Percentiles rank a stretch among this genome's conserved stretches.
Evolutionary conservation across 1,139 yeast species (phyloP).

Genomic region (Blastobotrys arbuscula): DNA sequence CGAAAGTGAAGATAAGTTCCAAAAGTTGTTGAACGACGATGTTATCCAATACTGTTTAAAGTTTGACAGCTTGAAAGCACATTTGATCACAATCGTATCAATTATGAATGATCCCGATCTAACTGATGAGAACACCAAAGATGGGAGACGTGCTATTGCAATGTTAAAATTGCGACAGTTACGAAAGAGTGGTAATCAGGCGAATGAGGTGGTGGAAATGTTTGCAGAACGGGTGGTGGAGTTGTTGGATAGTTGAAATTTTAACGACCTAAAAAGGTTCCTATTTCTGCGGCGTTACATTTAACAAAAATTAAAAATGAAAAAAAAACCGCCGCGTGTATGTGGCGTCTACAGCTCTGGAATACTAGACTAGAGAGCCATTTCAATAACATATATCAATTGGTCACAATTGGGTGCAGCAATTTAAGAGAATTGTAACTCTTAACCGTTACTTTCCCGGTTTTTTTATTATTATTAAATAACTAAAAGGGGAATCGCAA

Average conservation of each 20-base stretch:
- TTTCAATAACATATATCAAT: no score
- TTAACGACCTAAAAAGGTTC: neutral
- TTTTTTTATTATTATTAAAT: no score
- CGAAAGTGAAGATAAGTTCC: neutral
- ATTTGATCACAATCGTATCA: slow-evolving; percentile 44
- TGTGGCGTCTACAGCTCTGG: no score
- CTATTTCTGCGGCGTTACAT: no score
- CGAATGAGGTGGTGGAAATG: slow-evolving; percentile 61
- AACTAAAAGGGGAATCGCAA: no score
- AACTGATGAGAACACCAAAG: slow-evolving; percentile 41
- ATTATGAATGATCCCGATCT: slow-evolving; percentile 43
- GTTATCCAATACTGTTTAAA: slow-evolving; percentile 41
- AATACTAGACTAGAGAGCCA: no score
- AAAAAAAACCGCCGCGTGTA: no score
- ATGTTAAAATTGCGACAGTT: slow-evolving; percentile 55
- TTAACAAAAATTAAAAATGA: no score
- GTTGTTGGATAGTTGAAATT: slow-evolving; percentile 8
- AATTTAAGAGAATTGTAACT: no score
- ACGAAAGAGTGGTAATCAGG: slow-evolving; percentile 58
- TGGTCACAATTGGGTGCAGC: no score
- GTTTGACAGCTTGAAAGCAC: slow-evolving; percentile 49
- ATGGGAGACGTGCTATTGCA: slow-evolving; percentile 53
- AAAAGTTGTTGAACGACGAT: slow-evolving; percentile 33
- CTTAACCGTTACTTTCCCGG: no score
- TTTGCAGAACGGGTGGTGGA: slow-evolving; percentile 35